Base-by-base conservation (phyloP, 495 filamentous ascomycete genomes). In the Halenospora varia region DNA sequence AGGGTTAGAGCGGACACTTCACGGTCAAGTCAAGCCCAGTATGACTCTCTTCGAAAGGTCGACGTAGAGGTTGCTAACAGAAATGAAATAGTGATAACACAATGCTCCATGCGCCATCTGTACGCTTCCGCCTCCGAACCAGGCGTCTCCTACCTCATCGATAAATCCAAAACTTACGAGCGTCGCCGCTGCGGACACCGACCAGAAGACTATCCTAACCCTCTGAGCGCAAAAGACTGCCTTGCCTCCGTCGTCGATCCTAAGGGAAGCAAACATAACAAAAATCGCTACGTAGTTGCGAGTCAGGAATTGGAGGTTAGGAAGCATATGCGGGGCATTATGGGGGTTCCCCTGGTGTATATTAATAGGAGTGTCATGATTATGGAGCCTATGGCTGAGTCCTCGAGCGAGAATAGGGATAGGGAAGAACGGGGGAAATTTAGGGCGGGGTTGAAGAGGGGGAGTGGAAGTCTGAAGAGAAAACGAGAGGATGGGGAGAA, bases 131-230 rank as follows among this genome's bases (percentile, higher is more conserved):
- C 77, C 51, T 67, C 73, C n/a, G 73, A 84, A 55, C 78, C 85
- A 1, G 71, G 78, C 29, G 77, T 83, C 47, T 74, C 77, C 11
- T 73, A 66, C 17, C 75, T 85, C 23, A 89, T 92, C 65, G 80
- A 82, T 26, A 73, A 80, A 56, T 87, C 88, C 2, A 90, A 91
- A 71, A 68, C 64, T 3, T 84, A 90, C 61, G 94, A 96, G 63
- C 84, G 92, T 48, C 82, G 94, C 46, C 84, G 93, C 62, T 99
- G 94, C 71, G 87, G 86, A 45, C 94, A 99, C 71, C 86, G 94
- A 67, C 85, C 84, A 54, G 85, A 93, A 55, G 81, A 88, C 10
- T 75, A 75, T 60, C 72, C 71, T 48, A 76, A 87, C 48, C 88
- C 92, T 0, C 83, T 96, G 55, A 77, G 83, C 41, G 83, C 91